phyloP scores from a whole-genome alignment of 768 basidiomycete species.

The Boletus sp. region DNA sequence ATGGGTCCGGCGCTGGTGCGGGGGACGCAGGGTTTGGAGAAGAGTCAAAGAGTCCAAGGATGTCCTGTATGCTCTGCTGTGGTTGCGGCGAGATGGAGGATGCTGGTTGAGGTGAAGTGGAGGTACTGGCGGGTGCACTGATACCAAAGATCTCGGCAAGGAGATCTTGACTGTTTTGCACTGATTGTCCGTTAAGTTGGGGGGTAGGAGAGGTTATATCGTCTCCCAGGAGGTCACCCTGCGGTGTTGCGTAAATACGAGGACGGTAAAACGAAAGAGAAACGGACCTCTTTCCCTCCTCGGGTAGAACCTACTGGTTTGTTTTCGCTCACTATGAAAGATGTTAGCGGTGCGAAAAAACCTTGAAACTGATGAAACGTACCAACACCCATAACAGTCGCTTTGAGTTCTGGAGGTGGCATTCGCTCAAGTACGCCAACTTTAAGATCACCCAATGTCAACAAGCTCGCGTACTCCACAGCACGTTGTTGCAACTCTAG shows the following conservation, averaged over 20 bases:
- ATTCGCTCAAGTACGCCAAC: slow-evolving; percentile 93
- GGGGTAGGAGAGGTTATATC: slow-evolving; percentile 51
- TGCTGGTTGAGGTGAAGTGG: slow-evolving; percentile 32
- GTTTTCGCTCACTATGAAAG: slow-evolving; percentile 80
- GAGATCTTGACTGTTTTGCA: slow-evolving; percentile 76
- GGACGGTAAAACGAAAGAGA: background rate
- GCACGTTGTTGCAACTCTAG: slow-evolving; percentile 95
- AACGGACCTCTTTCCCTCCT: slow-evolving; percentile 66
- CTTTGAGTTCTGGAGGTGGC: slow-evolving; percentile 98
- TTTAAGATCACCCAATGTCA: slow-evolving; percentile 70
- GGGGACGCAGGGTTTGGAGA: slow-evolving; percentile 37
- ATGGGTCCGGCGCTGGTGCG: slow-evolving; percentile 1
- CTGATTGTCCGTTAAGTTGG: slow-evolving; percentile 41
- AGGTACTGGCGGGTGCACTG: slow-evolving; percentile 30
- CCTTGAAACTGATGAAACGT: slow-evolving; percentile 23
- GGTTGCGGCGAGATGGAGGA: slow-evolving; percentile 44
- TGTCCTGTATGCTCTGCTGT: slow-evolving; percentile 77
- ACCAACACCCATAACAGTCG: slow-evolving; percentile 95
- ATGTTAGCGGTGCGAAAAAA: background rate
- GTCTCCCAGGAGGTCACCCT: slow-evolving; percentile 81
- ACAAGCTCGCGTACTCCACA: slow-evolving; percentile 90
- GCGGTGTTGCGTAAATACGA: slow-evolving; percentile 6
- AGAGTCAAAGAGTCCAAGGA: slow-evolving; percentile 82
- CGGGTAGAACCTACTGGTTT: slow-evolving; percentile 92
- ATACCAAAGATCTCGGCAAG: slow-evolving; percentile 91